Evolutionary conservation across 139 green algal species (phyloP).

Genomic region (Penium margaritaceum): DNA sequence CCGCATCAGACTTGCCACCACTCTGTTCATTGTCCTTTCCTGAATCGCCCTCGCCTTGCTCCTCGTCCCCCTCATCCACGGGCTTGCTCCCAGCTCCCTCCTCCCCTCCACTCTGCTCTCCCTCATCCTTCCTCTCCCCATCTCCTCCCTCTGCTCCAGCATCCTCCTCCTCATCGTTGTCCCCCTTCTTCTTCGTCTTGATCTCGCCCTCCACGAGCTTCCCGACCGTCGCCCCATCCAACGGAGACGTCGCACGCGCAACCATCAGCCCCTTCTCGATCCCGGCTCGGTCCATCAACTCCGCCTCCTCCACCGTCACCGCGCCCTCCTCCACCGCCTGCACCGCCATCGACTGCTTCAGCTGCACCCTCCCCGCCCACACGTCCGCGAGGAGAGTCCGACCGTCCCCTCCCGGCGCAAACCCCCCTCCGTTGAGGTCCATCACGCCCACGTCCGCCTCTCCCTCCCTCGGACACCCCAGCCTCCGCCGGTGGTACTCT

Average conservation of each 20-base stretch:
- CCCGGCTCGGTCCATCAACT: background rate
- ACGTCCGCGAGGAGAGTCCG: background rate
- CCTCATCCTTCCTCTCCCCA: background rate
- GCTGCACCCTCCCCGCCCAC: conserved; percentile 9
- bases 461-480: background rate
- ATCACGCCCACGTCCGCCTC: conserved; percentile 24
- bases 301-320: background rate
- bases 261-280: background rate
- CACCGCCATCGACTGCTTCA: background rate
- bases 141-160: background rate
- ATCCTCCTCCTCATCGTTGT: conserved; percentile 8
- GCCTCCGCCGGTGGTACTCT: conserved; percentile 18
- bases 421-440: background rate
- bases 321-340: background rate
- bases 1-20: too few species aligned
- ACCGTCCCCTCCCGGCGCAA: background rate
- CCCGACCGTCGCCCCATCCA: background rate
- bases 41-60: too few species aligned
- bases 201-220: background rate
- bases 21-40: too few species aligned
- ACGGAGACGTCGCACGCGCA: background rate
- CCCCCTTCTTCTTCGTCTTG: conserved; percentile 2
- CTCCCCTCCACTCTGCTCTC: background rate
- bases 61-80: too few species aligned
- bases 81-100: too few species aligned